phyloP scores from a whole-genome alignment of 305 asterid species.

The Fraxinus greggii region DNA sequence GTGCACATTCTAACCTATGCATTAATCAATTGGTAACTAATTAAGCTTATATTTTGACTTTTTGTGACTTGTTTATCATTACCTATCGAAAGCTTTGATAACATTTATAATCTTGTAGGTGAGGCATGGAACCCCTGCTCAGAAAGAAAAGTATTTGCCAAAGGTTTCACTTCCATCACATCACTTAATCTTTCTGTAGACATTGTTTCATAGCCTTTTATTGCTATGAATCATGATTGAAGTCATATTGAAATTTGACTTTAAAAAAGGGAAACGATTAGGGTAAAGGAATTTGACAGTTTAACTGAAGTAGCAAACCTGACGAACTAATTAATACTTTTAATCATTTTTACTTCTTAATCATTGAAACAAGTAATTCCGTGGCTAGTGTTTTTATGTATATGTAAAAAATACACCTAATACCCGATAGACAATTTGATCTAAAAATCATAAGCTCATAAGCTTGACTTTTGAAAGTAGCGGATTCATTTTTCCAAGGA shows the following conservation, averaged over 20 bases:
- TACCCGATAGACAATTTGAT: background rate
- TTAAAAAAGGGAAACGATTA: conserved; percentile 4
- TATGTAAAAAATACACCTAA: background rate
- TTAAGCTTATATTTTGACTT: conserved; percentile 26
- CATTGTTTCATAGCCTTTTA: conserved; percentile 1
- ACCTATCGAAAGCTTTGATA: conserved; percentile 22
- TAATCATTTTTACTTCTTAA: background rate
- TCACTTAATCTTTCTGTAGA: conserved; percentile 3
- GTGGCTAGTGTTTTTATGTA: background rate
- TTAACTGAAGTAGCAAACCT: conserved; percentile 1
- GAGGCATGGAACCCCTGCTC: conserved; percentile 82
- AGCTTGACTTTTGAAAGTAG: background rate
- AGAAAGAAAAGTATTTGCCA: conserved; percentile 87
- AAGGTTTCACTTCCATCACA: conserved; percentile 53
- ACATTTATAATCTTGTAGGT: conserved; percentile 55
- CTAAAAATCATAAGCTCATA: background rate
- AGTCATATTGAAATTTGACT: background rate
- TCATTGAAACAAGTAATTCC: background rate
- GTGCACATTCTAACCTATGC: conserved; percentile 95
- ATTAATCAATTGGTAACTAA: conserved; percentile 85
- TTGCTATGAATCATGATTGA: conserved; percentile 6
- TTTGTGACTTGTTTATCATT: conserved; percentile 14
- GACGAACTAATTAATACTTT: background rate
- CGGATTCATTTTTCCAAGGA: background rate
- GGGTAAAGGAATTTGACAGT: background rate